phyloP scores from a whole-genome alignment of 2,329 filamentous ascomycete species.

The Sporothrix brunneoviolacea region DNA sequence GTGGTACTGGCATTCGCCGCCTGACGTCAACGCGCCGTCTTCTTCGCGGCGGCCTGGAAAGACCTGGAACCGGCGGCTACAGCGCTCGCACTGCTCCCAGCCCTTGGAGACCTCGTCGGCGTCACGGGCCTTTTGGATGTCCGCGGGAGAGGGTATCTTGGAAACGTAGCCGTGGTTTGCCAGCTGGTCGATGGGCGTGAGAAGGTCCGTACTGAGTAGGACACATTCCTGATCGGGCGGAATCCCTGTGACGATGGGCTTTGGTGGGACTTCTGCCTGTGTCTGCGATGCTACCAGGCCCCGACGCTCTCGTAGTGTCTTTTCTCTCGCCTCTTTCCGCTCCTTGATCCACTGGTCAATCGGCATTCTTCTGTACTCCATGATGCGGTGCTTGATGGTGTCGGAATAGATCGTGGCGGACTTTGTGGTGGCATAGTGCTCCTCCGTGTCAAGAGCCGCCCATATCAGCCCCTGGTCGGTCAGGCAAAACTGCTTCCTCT shows the following conservation, averaged over 20 bases:
- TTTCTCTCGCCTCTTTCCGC: slow-evolving; percentile 29
- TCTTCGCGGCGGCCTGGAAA: slow-evolving; percentile 76
- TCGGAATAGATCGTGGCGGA: slow-evolving; percentile 66
- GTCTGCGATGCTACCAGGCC: background rate
- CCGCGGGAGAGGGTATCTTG: slow-evolving; percentile 54
- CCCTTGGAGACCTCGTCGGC: slow-evolving; percentile 62
- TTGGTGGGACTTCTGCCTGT: background rate
- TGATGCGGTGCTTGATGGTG: slow-evolving; percentile 73
- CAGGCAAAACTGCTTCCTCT: slow-evolving; percentile 48
- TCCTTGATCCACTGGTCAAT: slow-evolving; percentile 65
- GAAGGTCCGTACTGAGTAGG: slow-evolving; percentile 50
- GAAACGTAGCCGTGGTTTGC: slow-evolving; percentile 69
- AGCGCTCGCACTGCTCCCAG: slow-evolving; percentile 87
- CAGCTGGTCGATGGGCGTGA: slow-evolving; percentile 59
- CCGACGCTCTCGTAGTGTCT: slow-evolving; percentile 21
- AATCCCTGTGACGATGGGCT: slow-evolving; percentile 60
- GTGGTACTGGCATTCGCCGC: slow-evolving; percentile 75
- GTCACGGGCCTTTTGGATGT: slow-evolving; percentile 58
- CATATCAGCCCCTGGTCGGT: slow-evolving; percentile 61
- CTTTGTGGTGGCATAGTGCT: slow-evolving; percentile 62
- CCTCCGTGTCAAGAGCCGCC: slow-evolving; percentile 69
- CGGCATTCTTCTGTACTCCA: slow-evolving; percentile 68
- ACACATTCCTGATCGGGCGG: slow-evolving; percentile 59
- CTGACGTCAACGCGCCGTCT: slow-evolving; percentile 68
- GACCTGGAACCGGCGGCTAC: slow-evolving; percentile 78